Evolutionary conservation across 208 protist species (phyloP), one percentile per base, ranked within the genome.

Genomic region (Balamuthia mandrillaris): DNA sequence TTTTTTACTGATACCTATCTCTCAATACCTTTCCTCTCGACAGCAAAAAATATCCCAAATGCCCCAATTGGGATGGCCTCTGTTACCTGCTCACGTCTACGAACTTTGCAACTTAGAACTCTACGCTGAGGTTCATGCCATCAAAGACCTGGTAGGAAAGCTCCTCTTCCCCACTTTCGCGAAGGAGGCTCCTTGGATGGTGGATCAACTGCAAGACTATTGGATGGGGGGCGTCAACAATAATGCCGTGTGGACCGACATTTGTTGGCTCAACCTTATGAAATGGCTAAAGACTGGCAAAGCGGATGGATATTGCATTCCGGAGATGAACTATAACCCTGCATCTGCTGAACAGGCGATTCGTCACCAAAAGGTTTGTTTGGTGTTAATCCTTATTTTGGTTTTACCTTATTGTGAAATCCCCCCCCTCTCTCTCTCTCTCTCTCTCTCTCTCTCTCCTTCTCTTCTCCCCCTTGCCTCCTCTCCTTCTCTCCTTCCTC

Each of bases 81-180:
- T 56, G 18, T 56, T 81, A 31, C 72, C 72, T 0, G 16, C 72
- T 7, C 1, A 1, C 21, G 72, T 81, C 72, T 45, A 45, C 37
- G 0, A 54, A 3, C 14, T 21, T 1, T 81, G 72, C 33, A 61
- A 61, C 27, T 7, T 5, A 21, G 72, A 81, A 24, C 72, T 81
- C 29, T 81, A 81, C 72, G 72, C 72, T 3, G 72, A 81, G 24
- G 72, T 81, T 18, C 54, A 63, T 42, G 72, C 72, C 44, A 81
- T 81, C 16, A 81, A 81, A 51, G 72, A 63, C 42, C 14, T n/a
- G 31, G 1, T 81, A 21, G 45, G 49, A 18, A 81, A 61, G 35
- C 3, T 61, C 1, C 52, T 81, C 27, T 81, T 63, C 29, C 72
- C 72, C 3, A 51, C n/a, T 21, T 81, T 61, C 31, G 72, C 72